Evolutionary conservation across 306 rosid genomes (phyloP), one percentile per base, ranked within the genome.

Genomic region (Argentina anserina): DNA sequence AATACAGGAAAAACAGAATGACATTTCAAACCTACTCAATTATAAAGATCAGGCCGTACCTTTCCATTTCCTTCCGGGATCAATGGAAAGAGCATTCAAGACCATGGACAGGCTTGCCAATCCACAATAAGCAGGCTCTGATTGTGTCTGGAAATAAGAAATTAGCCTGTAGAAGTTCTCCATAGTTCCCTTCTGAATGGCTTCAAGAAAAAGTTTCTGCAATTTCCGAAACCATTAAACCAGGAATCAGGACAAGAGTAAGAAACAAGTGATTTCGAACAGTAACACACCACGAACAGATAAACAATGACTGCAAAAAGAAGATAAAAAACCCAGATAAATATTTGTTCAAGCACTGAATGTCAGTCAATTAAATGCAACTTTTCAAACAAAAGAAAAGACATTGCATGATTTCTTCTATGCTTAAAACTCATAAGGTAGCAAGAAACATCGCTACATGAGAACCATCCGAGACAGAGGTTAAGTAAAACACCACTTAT

Each of bases 11-110:
- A 34, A 67, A 18, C 34, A 65, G 34, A 56, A 66, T 33, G 9
- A 10, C 29, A 26, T 14, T 15, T 17, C 72, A 64, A 64, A 39
- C 13, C 13, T 33, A 21, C 20, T 29, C 31, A 56, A 18, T 26
- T 53, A 65, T 14, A 26, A 15, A 42, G 9, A 1, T 31, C 18
- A 33, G 49, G 55, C 3, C 18, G 52, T 66, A 89, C 98, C 98
- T 84, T 94, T 94, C 98, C 98, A 94, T 80, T 88, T 94, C 67
- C 95, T 86, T 37, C 96, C 91, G 3, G 98, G 98, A 83, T 94
- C 97, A 81, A 94, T 94, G 69, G 94, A 88, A 33, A 94, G 97
- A 65, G 97, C 90, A 76, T 94, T 94, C 85, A 94, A 83, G 43
- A 89, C 98, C 98, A 91, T 87, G 59, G 98, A 86, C 21, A 94